Base-by-base conservation (phyloP, 805 yeast genomes). In the Spathaspora boniae region DNA sequence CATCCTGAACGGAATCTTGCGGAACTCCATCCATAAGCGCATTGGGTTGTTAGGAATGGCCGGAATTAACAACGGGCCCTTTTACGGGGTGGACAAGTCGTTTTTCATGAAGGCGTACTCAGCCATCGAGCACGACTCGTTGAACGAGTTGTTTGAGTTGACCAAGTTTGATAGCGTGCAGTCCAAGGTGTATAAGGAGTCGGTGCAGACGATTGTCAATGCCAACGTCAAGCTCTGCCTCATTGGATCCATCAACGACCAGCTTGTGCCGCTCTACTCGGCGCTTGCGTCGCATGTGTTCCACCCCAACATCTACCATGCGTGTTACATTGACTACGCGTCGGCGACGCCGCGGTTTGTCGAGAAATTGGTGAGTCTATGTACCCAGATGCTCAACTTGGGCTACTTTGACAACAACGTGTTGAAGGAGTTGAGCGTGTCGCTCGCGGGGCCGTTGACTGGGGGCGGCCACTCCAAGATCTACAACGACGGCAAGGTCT, bases 401-500 rank as follows among this genome's bases (percentile, higher is more conserved):
- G 98, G 98, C 0, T 72, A 67, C 33, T 76, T 82, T 32, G 98
- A 91, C 53, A 91, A 86, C 53, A 93, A 88, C 16, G 83, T 93
- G 9, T 68, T 91, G 15, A 81, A 81, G 43, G 97, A 93, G 53
- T 72, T 91, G 28, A 86, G 96, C 37, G 73, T 72, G 2, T 60
- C 66, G 26, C 67, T 66, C 43, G 93, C 94, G 0, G 98, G 98
- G 0, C 84, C 96, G 1, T 65, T 93, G 35, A 91, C 96, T 0
- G 96, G 97, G 3, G 89, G 93, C 6, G 98, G 98, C 0, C 98
- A 91, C 56, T 88, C 97, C 0, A 82, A 75, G 43, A 79, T 93
- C 18, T 91, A 91, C 58, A 83, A 85, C 48, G 95, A 86, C 45
- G 77, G 80, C 4, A 75, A 80, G 37, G 98, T 93, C 1, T 91